Evolutionary conservation across 2,329 filamentous ascomycete genomes (phyloP), one percentile per base, ranked within the genome.

Genomic region (Aureobasidium sp.): DNA sequence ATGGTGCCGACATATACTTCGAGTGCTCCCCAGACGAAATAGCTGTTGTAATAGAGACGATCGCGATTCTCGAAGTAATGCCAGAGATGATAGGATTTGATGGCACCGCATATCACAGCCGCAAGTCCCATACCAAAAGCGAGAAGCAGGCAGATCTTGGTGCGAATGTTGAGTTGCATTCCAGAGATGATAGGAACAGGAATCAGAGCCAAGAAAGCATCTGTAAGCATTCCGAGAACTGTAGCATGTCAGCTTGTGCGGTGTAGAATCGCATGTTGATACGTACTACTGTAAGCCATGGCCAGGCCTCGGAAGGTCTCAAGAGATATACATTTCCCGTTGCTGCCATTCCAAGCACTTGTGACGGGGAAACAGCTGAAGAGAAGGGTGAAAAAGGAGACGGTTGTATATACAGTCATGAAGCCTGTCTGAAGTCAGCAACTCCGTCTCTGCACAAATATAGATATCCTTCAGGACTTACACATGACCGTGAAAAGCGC

Each of bases 331-430:
- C 79, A 82, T n/a, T 71, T 73, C 0, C 77, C 76, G 25, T 67
- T 68, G 5, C 68, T 65, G 11, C 70, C 69, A 21, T 71, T 65
- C 80, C 80, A 82, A 0, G 72, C 71, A 9, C 79, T 78, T 13
- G 67, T 55, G 6, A 81, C 70, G 0, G 79, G 78, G 25, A 74
- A 59, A 63, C 80, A 82, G 59, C 77, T 73, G 65, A 81, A 79
- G 16, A 81, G 73, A 45, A 81, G 67, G 3, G 79, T 79, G n/a
- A 74, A 70, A 4, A 72, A 68, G 65, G 78, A 79, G 10, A 73
- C 70, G 5, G 80, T 60, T 1, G 74, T 76, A 53, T 81, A 76
- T 11, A 71, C 63, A 4, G 75, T 62, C 34, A 81, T 69, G 65
- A 81, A 79, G 0, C 66, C 75, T 78, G 41, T 9, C 6, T 32